Percentiles rank a stretch among this genome's conserved stretches.
phyloP scores from a whole-genome alignment of 164 flowering plant genomes.

The Litsea cubeba region DNA sequence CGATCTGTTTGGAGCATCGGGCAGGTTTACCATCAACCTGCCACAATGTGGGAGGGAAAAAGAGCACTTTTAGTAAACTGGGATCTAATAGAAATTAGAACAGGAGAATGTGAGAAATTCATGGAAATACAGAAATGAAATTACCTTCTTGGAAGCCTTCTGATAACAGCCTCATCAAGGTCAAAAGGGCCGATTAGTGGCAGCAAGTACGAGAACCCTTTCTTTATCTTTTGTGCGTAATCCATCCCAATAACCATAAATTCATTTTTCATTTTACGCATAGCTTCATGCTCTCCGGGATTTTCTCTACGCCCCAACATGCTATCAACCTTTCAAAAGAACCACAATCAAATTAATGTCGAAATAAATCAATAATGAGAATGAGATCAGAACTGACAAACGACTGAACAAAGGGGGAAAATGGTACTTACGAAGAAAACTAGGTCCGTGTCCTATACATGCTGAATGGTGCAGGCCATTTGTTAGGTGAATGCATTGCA shows the following conservation, averaged over 20 bases:
- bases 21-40: conserved; percentile 94
- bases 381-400: not conserved
- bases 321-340: conserved; percentile 74
- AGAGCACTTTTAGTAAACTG: conserved; percentile 4
- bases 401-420: not conserved
- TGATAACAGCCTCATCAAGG: conserved; percentile 93
- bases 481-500: too few species aligned
- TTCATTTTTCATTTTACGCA: conserved; percentile 98
- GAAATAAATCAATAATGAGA: not conserved
- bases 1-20: conserved; percentile 83
- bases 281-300: conserved; percentile 96
- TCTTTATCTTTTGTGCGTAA: conserved; percentile 86
- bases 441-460: too few species aligned
- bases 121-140: not conserved
- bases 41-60: not conserved
- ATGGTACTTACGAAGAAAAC: too few species aligned
- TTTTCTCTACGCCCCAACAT: conserved; percentile 90
- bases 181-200: conserved; percentile 98
- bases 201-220: conserved; percentile 88
- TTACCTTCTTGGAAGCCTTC: conserved; percentile 90
- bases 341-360: not conserved
- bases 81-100: not conserved
- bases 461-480: too few species aligned
- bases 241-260: conserved; percentile 99
- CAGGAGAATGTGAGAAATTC: too few species aligned